Percentiles rank a stretch among this genome's conserved stretches.
These are phyloP conservation scores for Porogramme epimiltina DNA, from an alignment of 1,284 basidiomycete species.

Conservation along the genomic window DNA sequence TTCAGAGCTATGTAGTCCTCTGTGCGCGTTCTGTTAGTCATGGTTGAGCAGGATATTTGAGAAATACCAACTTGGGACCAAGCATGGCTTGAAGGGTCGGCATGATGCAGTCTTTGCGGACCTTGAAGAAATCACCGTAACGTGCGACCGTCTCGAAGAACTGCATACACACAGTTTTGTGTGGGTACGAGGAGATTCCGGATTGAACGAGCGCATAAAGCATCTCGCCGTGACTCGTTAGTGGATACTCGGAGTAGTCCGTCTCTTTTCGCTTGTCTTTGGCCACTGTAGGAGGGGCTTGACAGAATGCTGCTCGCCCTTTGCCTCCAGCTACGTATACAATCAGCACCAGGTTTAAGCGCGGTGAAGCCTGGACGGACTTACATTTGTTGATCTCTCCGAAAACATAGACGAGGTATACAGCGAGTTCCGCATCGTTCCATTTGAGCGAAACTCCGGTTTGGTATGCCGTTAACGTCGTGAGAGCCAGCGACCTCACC, in stretches of 20 bases:
- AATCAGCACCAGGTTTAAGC: not conserved
- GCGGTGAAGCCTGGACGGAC: constrained; percentile 38
- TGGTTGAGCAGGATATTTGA: not conserved
- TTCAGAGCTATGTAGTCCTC: constrained; percentile 87
- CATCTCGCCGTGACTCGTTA: constrained; percentile 92
- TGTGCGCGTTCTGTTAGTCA: constrained; percentile 37
- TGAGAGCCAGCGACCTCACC: constrained; percentile 70
- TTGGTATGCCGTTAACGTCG: constrained; percentile 71
- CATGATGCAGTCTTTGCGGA: constrained; percentile 84
- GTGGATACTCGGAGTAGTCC: constrained; percentile 83
- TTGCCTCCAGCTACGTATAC: constrained; percentile 59
- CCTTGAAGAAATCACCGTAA: constrained; percentile 96
- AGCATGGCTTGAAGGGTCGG: constrained; percentile 90
- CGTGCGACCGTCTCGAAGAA: constrained; percentile 93
- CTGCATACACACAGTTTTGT: constrained; percentile 88
- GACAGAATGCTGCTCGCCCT: constrained; percentile 76
- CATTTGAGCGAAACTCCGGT: constrained; percentile 72
- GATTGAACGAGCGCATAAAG: constrained; percentile 84
- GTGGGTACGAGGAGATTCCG: constrained; percentile 82
- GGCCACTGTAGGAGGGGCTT: constrained; percentile 64
- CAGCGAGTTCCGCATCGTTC: constrained; percentile 93
- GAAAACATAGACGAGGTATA: constrained; percentile 92
- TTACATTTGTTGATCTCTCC: constrained; percentile 84
- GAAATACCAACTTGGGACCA: constrained; percentile 36
- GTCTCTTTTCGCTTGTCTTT: constrained; percentile 69